Base-by-base conservation (phyloP, 805 yeast species). In the Metschnikowia continentalis region DNA sequence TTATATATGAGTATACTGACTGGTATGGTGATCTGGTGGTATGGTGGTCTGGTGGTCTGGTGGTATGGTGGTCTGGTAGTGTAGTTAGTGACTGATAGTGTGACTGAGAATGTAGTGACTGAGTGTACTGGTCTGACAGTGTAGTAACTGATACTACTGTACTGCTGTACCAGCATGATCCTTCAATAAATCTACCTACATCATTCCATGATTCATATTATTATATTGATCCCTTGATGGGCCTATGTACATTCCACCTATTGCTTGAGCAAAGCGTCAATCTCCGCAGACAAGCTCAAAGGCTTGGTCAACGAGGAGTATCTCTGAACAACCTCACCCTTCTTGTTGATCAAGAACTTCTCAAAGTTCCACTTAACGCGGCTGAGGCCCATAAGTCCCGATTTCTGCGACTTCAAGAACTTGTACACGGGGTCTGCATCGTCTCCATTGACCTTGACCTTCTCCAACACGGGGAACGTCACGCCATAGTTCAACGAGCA, bases 401-500 rank as follows among this genome's bases (percentile, higher is more conserved):
- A 62, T 60, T 79, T 79, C 57, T 79, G 66, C 39, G 71, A 61
- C 75, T 94, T 92, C 67, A 92, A 78, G 74, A 67, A 91, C 62
- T 79, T 73, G 72, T 83, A 92, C 35, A 92, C 90, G 17, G 92
- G 89, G 64, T 88, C 91, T 17, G 89, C 83, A 41, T 82, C 71
- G 54, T 76, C 69, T 47, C 99, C 99, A 67, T 92, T 94, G 59
- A 94, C 98, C 39, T 91, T 90, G 53, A 90, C 69, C 77, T 91
- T 92, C 66, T 80, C 77, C 80, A 92, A 72, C 32, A 92, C 79
- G 32, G 97, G 97, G 84, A 94, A 92, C 15, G 86, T 75, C 39
- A 92, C 97, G 49, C 97, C 97, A 67, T 84, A 94, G 75, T 89
- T 90, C 61, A 83, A 64, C 41, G 80, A 70, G 69, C 97, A 90